A percentile compares a stretch with the other conserved stretches of the same genome.
These are phyloP conservation scores for Amanita molliuscula DNA, from an alignment of 768 basidiomycete genomes.

Conservation along the genomic window DNA sequence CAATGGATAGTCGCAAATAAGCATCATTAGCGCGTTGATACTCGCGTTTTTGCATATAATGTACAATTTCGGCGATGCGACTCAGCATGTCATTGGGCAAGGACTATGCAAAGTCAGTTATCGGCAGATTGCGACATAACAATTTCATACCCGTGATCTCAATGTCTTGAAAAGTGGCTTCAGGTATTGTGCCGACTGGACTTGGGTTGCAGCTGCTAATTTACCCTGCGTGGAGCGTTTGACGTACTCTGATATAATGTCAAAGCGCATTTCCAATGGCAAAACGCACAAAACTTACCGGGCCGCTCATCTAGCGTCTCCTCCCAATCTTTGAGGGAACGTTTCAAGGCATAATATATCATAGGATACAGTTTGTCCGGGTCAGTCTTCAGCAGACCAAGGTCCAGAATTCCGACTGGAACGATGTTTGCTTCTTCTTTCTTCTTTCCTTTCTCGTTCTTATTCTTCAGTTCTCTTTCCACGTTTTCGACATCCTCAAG, in stretches of 20 bases:
- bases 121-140: background rate
- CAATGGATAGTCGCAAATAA: slow-evolving; percentile 93
- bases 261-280: background rate
- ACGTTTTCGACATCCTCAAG: slow-evolving; percentile 81
- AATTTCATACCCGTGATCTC: slow-evolving; percentile 67
- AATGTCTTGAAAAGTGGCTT: slow-evolving; percentile 93
- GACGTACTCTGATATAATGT: slow-evolving; percentile 49
- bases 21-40: slow-evolving; percentile 96
- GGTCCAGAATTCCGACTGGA: slow-evolving; percentile 53
- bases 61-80: slow-evolving; percentile 87
- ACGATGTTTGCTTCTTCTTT: slow-evolving; percentile 42
- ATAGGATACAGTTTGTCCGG: slow-evolving; percentile 94
- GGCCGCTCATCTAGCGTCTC: slow-evolving; percentile 91
- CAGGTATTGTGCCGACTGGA: slow-evolving; percentile 91
- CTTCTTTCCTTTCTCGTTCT: slow-evolving; percentile 49
- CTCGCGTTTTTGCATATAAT: slow-evolving; percentile 92
- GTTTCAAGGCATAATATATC: slow-evolving; percentile 93
- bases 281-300: slow-evolving; percentile 34
- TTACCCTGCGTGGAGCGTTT: slow-evolving; percentile 89
- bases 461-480: slow-evolving; percentile 54
- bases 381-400: slow-evolving; percentile 77
- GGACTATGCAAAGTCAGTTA: slow-evolving; percentile 29
- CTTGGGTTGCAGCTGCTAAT: slow-evolving; percentile 88
- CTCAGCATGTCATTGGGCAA: slow-evolving; percentile 78
- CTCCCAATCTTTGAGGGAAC: slow-evolving; percentile 92